Evolutionary conservation across 1,284 basidiomycete species (phyloP), one percentile per base, ranked within the genome.

Genomic region (Afroboletus lepidellus): DNA sequence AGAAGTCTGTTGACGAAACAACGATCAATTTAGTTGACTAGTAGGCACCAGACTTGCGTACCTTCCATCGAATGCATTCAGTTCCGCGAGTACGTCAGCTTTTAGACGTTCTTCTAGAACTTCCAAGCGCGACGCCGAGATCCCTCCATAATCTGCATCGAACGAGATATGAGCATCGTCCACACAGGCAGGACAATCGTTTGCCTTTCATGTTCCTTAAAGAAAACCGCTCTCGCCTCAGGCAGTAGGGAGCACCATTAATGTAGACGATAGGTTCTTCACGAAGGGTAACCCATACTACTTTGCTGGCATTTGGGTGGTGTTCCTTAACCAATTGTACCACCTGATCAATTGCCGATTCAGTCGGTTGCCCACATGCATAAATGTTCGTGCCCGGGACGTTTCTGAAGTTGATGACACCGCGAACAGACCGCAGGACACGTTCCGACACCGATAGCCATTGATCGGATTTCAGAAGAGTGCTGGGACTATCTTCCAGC

Each of bases 201-300:
- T 29, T 20, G 85, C 88, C 87, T 77, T 90, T 92, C 86, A 94
- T 91, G 63, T 94, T 94, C 42, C 92, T 77, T 54, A 94, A 68
- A 6, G 90, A 89, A 60, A 86, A 92, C 2, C 84, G 80, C 65
- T 93, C 91, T 56, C 91, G 73, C 54, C 92, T 77, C 66, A 90
- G 70, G 60, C 89, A 91, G 62, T 88, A 90, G 1, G 88, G 89
- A 11, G 85, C 82, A 33, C 91, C 93, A 61, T 98, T 97, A 64
- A 99, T 85, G 65, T 96, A 95, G 2, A 98, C 91, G 47, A 99
- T 81, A 0, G 96, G 96, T 69, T 99, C 96, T 62, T 94, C 94
- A 18, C 95, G 78, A 30, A 99, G 74, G 23, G 94, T 95, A 53
- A 99, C 85, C 97, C 96, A 99, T 11, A 93, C 79, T 24, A 96